Evolutionary conservation across 2,329 filamentous ascomycete species (phyloP), one percentile per base, ranked within the genome.

Genomic region (Cordyceps javanica): DNA sequence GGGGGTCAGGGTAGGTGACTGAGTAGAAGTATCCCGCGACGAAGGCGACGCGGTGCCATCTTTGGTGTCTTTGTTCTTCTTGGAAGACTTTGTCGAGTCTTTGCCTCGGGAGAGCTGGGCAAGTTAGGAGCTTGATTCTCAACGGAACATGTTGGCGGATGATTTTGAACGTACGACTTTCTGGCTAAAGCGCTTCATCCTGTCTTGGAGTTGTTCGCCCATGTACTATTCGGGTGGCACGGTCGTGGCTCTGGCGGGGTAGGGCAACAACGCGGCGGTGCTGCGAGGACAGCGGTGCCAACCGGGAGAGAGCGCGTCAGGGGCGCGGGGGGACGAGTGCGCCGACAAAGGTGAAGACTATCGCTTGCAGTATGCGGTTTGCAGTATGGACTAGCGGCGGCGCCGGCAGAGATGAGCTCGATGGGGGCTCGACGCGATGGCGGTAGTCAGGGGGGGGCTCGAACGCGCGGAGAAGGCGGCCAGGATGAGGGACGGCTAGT

Each of bases 141-240:
- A 64, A 61, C 42, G 16, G 38, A 60, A 42, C 34, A 60, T 57
- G 61, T 10, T 8, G 21, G 9, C 36, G 42, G 16, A 39, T 16
- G 13, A 8, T 14, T 10, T 21, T 16, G 11, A 45, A 85, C 90
- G 82, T 85, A 96, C 91, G 82, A 97, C 91, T 88, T 90, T 90
- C 82, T 96, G 91, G 77, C 91, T 89, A 77, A 97, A 96, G 74
- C 91, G 89, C 81, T 96, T 97, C 93, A 97, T 97, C 76, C 82
- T 89, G 75, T 74, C 75, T 63, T 67, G 67, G 9, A 58, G 39
- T 44, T 52, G 56, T 50, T 58, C 49, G 48, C 56, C 57, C 54
- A 46, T 54, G 25, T 50, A 49, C 36, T 52, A 21, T 41, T 55
- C 42, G 19, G 23, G 45, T 38, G 39, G 45, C 39, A 52, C 34